Evolutionary conservation across 345 rosid genomes (phyloP).

Genomic region (Eucalyptus cladocalyx): DNA sequence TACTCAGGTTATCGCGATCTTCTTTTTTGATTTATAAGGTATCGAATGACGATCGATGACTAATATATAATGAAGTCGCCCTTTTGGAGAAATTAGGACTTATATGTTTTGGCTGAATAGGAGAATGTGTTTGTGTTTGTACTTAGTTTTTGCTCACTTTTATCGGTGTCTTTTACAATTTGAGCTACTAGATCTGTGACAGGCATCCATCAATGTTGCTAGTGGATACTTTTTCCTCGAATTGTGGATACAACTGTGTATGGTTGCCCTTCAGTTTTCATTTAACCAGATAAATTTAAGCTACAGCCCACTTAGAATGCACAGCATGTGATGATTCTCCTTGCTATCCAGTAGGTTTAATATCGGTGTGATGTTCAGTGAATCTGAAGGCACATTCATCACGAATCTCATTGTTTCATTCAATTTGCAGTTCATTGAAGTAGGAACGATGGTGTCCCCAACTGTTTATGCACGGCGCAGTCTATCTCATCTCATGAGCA

Average conservation of each 20-base stretch:
- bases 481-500: slow-evolving; percentile 61
- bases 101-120: neutral
- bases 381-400: neutral
- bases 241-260: neutral
- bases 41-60: neutral
- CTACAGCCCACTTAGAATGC: neutral
- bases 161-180: neutral
- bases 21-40: neutral
- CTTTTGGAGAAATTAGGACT: neutral
- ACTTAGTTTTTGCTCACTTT: neutral
- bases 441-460: slow-evolving; percentile 82
- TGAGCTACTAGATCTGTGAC: neutral
- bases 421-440: slow-evolving; percentile 65
- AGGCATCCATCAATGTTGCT: neutral
- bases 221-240: neutral
- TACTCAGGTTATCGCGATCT: slow-evolving; percentile 39
- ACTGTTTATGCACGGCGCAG: slow-evolving; percentile 80
- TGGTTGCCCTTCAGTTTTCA: neutral
- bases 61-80: neutral
- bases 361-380: neutral
- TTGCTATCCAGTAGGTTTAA: neutral
- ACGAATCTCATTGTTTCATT: neutral
- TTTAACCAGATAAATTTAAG: neutral
- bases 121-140: neutral
- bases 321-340: neutral